Conservation (phyloP, 2,329 filamentous ascomycete genomes). For the Diaporthe sp. region DNA sequence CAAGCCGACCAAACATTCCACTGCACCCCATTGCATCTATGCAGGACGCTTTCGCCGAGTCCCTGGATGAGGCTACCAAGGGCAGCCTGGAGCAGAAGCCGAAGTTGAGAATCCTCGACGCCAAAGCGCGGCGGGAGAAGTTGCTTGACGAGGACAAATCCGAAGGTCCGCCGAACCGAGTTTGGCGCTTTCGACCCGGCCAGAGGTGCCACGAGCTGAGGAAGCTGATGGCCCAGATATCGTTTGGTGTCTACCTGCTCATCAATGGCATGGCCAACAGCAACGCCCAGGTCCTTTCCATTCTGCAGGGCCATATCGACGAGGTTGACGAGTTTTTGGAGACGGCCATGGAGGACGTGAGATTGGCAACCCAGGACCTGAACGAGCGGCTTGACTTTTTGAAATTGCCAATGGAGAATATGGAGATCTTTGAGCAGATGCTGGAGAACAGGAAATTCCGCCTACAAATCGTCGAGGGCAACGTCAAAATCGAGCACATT, state of each 20-base stretch:
- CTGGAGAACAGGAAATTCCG: conserved; percentile 88
- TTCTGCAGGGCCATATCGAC: conserved; percentile 92
- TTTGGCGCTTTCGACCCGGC: conserved; percentile 82
- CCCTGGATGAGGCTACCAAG: conserved; percentile 78
- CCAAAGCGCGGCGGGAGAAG: conserved; percentile 73
- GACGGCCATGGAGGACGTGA: conserved; percentile 86
- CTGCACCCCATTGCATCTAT: conserved; percentile 80
- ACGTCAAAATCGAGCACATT: conserved; percentile 92
- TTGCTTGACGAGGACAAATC: conserved; percentile 78
- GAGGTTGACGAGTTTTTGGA: conserved; percentile 94
- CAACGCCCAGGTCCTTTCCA: conserved; percentile 87
- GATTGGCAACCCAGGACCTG: conserved; percentile 83
- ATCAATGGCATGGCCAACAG: conserved; percentile 90
- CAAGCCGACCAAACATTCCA: conserved; percentile 49
- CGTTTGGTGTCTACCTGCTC: conserved; percentile 91
- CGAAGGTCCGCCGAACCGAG: conserved; percentile 78
- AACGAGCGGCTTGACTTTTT: conserved; percentile 84
- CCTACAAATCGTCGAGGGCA: conserved; percentile 84
- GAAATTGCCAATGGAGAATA: conserved; percentile 85
- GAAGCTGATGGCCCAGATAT: conserved; percentile 92
- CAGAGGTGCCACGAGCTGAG: conserved; percentile 88
- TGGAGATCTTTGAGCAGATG: conserved; percentile 87
- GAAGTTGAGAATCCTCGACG: conserved; percentile 67
- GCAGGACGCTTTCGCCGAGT: conserved; percentile 88
- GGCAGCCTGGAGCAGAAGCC: conserved; percentile 62